phyloP scores from a whole-genome alignment of 1,284 basidiomycete species.

The Cutaneotrichosporon spelunceum region DNA sequence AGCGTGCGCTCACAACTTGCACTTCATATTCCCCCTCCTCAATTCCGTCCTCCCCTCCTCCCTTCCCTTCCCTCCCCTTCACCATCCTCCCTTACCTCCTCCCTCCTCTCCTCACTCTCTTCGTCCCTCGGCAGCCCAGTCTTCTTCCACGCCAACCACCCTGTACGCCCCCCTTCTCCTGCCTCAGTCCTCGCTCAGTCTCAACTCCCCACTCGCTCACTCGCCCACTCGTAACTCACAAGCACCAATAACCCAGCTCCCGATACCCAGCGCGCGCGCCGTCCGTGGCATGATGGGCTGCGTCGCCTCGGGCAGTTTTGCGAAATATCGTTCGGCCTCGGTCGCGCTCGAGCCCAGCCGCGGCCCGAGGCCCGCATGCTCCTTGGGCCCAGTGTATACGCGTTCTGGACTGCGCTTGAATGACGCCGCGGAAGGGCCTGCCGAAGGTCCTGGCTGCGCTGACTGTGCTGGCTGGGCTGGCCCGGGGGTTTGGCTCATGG shows the following conservation, averaged over 20 bases:
- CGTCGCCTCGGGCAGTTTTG: constrained; percentile 7
- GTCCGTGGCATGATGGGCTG: constrained; percentile 11
- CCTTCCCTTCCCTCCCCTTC: background rate
- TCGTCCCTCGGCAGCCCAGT: background rate
- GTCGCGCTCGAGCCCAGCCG: background rate
- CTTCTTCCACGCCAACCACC: background rate
- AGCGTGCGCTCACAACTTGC: too few relatives aligned
- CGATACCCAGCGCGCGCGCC: constrained; percentile 19
- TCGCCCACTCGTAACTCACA: constrained; percentile 24
- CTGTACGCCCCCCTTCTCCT: background rate
- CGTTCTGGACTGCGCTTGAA: constrained; percentile 17
- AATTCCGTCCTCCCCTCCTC: background rate
- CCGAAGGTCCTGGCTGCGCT: too few relatives aligned
- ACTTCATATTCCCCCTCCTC: background rate
- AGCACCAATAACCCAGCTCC: constrained; percentile 38
- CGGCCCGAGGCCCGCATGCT: background rate
- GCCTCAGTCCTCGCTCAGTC: background rate
- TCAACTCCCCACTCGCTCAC: background rate
- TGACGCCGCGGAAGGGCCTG: background rate
- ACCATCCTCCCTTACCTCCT: background rate
- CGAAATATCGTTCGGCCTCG: constrained; percentile 13
- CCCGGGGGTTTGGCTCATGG: background rate
- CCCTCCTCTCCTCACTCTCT: background rate
- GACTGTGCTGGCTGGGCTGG: too few relatives aligned
- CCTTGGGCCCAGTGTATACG: constrained; percentile 16